phyloP scores from a whole-genome alignment of 192 early-diverging fungal genomes.

The Coemansia javaensis region DNA sequence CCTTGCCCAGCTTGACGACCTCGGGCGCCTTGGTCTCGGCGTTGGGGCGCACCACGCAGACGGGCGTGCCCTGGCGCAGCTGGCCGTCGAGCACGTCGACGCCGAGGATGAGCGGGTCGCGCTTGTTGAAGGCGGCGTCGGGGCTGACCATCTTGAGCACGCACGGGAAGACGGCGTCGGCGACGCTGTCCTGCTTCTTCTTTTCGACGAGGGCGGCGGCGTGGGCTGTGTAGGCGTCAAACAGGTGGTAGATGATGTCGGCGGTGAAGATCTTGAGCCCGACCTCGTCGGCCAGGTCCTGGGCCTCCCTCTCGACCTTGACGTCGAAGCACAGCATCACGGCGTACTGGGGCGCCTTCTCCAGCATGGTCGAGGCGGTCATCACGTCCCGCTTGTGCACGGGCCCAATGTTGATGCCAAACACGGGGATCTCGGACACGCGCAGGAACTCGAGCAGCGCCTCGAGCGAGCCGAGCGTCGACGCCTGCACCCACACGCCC shows the following conservation, averaged over 20 bases:
- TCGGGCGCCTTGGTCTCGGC: slow-evolving; percentile 67
- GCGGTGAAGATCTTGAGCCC: slow-evolving; percentile 93
- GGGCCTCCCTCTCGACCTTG: slow-evolving; percentile 85
- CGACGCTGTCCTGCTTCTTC: slow-evolving; percentile 80
- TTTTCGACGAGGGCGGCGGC: slow-evolving; percentile 71
- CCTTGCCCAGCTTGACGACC: slow-evolving; percentile 77
- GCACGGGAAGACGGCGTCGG: slow-evolving; percentile 96
- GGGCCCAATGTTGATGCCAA: slow-evolving; percentile 94
- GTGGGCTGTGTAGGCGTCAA: slow-evolving; percentile 88
- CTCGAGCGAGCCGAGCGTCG: slow-evolving; percentile 95
- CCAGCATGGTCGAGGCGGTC: slow-evolving; percentile 87
- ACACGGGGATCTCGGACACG: slow-evolving; percentile 88
- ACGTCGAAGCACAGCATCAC: slow-evolving; percentile 88
- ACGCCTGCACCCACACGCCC: slow-evolving; percentile 98
- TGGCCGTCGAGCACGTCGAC: slow-evolving; percentile 91
- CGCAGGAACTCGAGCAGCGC: slow-evolving; percentile 92
- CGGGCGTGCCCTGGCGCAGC: slow-evolving; percentile 83
- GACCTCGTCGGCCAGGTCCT: slow-evolving; percentile 83
- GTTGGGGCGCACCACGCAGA: slow-evolving; percentile 78
- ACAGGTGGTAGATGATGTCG: slow-evolving; percentile 99
- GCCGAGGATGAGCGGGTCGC: slow-evolving; percentile 91
- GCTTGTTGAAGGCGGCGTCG: slow-evolving; percentile 84
- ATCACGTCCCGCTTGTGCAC: slow-evolving; percentile 97
- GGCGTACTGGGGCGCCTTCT: slow-evolving; percentile 80
- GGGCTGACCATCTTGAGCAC: slow-evolving; percentile 81